These are phyloP conservation scores for Thuja plicata DNA, from an alignment of 83 land plant genomes.

Conservation along the genomic window DNA sequence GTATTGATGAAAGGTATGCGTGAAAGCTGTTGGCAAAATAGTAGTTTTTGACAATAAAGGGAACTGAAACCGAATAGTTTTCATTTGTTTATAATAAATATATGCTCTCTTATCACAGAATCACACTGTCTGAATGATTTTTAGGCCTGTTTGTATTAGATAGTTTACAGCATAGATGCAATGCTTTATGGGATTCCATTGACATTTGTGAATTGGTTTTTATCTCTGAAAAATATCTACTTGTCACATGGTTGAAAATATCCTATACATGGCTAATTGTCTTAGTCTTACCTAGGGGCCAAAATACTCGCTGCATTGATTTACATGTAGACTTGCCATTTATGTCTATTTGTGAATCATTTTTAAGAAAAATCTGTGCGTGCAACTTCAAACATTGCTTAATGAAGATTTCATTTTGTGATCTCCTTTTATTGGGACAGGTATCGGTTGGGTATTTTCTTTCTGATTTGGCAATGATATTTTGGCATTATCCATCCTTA, in stretches of 20 bases:
- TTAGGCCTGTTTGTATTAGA: background rate
- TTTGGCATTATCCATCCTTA: conserved; percentile 62
- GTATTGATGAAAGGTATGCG: background rate
- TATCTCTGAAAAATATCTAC: background rate
- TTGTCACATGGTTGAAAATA: background rate
- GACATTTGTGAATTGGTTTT: background rate
- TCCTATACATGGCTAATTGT: background rate
- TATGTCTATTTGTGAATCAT: background rate
- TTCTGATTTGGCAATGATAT: conserved; percentile 65
- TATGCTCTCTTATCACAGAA: background rate
- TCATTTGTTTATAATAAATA: background rate
- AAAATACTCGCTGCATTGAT: background rate
- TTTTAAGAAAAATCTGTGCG: background rate
- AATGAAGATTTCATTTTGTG: background rate
- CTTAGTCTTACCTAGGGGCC: background rate
- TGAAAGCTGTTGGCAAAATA: background rate
- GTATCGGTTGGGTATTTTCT: conserved; percentile 69
- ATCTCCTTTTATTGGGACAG: conserved; percentile 20
- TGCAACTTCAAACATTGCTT: background rate
- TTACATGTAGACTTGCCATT: background rate
- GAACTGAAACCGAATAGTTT: background rate
- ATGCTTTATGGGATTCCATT: background rate
- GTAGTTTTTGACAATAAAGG: background rate
- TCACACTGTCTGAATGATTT: background rate
- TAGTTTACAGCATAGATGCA: background rate